phyloP scores from a whole-genome alignment of 1,139 yeast genomes.

The Hyphopichia khmerensis region DNA sequence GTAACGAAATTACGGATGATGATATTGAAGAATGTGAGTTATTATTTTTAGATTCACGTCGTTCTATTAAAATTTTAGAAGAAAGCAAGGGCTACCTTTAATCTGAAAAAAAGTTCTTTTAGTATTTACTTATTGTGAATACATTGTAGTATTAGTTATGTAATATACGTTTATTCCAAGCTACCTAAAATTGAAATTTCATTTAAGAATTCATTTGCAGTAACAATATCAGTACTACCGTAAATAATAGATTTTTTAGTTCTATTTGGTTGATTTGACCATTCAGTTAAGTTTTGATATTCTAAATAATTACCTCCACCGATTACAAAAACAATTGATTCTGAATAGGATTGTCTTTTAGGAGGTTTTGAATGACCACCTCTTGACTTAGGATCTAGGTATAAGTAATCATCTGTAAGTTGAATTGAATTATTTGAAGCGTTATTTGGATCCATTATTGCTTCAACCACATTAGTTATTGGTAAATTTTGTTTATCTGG shows the following conservation, averaged over 20 bases:
- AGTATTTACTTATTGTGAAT: neutral
- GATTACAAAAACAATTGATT: conserved; percentile 84
- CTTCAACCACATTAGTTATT: conserved; percentile 84
- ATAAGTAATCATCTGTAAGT: conserved; percentile 84
- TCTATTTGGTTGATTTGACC: conserved; percentile 51
- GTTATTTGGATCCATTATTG: conserved; percentile 79
- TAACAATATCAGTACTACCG: conserved; percentile 81
- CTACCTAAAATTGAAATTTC: conserved; percentile 67
- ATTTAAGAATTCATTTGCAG: conserved; percentile 72
- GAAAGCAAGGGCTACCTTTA: conserved; percentile 48
- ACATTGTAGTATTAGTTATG: neutral
- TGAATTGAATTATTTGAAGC: conserved; percentile 61
- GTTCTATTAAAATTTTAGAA: conserved; percentile 80
- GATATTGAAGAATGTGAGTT: conserved; percentile 88
- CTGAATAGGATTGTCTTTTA: conserved; percentile 75
- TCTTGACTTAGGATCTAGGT: conserved; percentile 85
- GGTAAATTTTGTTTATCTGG: conserved; percentile 90
- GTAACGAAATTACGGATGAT: conserved; percentile 62
- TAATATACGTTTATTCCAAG: conserved; percentile 6
- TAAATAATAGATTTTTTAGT: conserved; percentile 59
- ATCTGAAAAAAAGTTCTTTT: neutral
- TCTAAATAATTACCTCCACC: conserved; percentile 97
- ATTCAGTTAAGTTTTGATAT: conserved; percentile 90
- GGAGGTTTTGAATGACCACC: conserved; percentile 92
- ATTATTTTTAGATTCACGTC: conserved; percentile 83